Conservation (phyloP, 768 basidiomycete genomes). For the Serendipita sp. region DNA sequence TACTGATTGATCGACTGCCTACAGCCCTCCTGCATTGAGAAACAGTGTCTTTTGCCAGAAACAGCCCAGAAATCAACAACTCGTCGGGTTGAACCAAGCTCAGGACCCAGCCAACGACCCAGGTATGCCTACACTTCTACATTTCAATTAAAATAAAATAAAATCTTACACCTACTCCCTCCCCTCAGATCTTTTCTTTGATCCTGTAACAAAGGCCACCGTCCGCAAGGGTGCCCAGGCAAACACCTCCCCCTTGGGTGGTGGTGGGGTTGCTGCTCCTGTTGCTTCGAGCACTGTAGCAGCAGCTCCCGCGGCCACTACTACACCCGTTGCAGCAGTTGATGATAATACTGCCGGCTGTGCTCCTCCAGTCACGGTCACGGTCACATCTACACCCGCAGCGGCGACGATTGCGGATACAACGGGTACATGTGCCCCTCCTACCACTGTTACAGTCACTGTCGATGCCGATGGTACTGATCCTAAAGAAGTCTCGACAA, state of each 20-base stretch:
- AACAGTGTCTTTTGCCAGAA: constrained; percentile 4
- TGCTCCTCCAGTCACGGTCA: not conserved
- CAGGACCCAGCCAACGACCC: constrained; percentile 19
- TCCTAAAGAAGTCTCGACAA: constrained; percentile 6
- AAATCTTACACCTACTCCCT: not conserved
- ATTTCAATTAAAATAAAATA: not conserved
- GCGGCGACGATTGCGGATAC: not conserved
- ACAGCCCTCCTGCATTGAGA: constrained; percentile 15
- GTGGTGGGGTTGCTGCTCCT: not conserved
- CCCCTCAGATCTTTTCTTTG: constrained; percentile 17
- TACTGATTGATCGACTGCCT: not conserved
- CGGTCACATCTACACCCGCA: constrained; percentile 1
- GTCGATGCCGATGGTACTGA: constrained; percentile 12
- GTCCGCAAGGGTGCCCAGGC: constrained; percentile 32
- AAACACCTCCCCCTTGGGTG: constrained; percentile 19
- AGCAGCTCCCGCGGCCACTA: constrained; percentile 24
- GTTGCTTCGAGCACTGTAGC: not conserved
- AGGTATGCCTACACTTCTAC: not conserved
- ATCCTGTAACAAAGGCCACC: constrained; percentile 20
- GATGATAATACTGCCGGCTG: constrained; percentile 17
- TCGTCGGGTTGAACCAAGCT: not conserved
- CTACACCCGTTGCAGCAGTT: constrained; percentile 24
- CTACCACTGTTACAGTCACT: constrained; percentile 10
- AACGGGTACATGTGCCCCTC: constrained; percentile 7
- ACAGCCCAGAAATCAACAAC: not conserved